Evolutionary conservation across 2,329 filamentous ascomycete species (phyloP).

Genomic region (Microsporum audouinii): DNA sequence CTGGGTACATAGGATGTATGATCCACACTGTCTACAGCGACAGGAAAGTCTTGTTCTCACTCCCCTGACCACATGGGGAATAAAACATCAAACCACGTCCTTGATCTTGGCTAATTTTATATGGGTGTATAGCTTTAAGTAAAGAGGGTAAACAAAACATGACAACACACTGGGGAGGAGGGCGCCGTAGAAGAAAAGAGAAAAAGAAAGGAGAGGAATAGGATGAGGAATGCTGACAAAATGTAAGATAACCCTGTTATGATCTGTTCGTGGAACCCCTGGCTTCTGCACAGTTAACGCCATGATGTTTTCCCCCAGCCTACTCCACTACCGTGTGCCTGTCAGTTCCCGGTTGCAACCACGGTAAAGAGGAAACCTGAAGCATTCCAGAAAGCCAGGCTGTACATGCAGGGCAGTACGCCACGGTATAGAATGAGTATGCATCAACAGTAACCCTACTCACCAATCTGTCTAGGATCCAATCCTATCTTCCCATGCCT

Average conservation of each 20-base stretch:
- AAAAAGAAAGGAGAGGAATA: not conserved
- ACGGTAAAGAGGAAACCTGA: not conserved
- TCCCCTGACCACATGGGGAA: not conserved
- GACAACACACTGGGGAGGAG: constrained; percentile 8
- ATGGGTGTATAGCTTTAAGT: not conserved
- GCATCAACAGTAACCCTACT: not conserved
- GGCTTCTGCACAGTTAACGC: constrained; percentile 34
- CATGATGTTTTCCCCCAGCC: constrained; percentile 23
- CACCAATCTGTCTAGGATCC: not conserved
- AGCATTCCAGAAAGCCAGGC: not conserved
- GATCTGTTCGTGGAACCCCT: constrained; percentile 7
- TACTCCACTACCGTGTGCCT: not conserved
- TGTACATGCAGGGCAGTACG: not conserved
- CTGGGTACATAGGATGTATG: not conserved
- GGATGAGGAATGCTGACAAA: constrained; percentile 48
- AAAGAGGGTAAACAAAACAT: not conserved
- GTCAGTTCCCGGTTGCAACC: not conserved
- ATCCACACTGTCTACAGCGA: not conserved
- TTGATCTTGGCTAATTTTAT: not conserved
- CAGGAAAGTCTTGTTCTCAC: not conserved
- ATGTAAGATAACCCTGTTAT: constrained; percentile 59
- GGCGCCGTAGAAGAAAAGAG: not conserved
- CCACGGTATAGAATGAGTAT: not conserved
- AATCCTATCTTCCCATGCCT: not conserved
- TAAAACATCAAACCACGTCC: not conserved